These are phyloP conservation scores for Diplodia mutila DNA, from an alignment of 2,329 filamentous ascomycete genomes.

Conservation along the genomic window DNA sequence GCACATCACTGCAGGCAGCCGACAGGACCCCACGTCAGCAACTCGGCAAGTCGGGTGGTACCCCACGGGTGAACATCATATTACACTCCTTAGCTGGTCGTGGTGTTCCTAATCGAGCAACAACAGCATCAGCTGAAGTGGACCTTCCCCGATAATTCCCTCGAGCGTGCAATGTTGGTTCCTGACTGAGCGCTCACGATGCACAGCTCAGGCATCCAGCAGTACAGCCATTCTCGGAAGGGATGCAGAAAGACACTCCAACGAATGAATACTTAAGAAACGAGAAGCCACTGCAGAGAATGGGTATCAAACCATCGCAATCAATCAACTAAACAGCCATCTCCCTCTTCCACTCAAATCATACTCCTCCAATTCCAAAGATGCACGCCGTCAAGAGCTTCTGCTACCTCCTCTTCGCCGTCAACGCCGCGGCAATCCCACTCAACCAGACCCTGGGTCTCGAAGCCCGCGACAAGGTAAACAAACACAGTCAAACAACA, in stretches of 20 bases:
- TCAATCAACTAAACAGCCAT: background rate
- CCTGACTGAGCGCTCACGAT: too few relatives aligned
- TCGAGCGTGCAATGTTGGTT: background rate
- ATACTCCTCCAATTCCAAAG: background rate
- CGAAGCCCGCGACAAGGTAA: background rate
- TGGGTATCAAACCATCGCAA: background rate
- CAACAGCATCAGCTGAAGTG: background rate
- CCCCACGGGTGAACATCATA: background rate
- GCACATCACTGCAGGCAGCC: background rate
- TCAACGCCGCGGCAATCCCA: background rate
- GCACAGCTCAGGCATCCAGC: too few relatives aligned
- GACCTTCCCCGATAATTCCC: background rate
- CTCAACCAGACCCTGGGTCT: background rate
- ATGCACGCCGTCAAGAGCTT: background rate
- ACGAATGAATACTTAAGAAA: background rate
- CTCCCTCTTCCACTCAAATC: background rate
- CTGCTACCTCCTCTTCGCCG: background rate
- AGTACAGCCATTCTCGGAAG: background rate
- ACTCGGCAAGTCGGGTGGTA: background rate
- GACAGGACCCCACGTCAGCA: background rate
- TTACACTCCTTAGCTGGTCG: background rate
- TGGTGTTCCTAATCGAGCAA: background rate
- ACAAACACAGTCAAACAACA: too few relatives aligned
- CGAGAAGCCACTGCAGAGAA: background rate
- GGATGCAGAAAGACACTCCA: background rate